Conservation (phyloP, 2,329 filamentous ascomycete species). For the Claviceps quebecensis region DNA sequence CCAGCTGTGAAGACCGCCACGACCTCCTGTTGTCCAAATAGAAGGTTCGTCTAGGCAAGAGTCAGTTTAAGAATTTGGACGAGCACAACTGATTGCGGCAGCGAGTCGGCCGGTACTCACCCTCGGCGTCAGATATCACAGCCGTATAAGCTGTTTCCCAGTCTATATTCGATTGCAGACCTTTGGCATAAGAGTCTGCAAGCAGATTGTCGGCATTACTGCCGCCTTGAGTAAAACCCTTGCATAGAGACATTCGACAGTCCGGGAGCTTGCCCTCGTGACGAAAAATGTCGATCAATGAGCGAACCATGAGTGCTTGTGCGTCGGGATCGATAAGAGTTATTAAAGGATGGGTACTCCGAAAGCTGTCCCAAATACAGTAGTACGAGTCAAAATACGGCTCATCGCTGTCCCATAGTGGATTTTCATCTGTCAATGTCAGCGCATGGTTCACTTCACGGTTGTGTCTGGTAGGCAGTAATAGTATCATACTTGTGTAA, state of each 20-base stretch:
- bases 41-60: slow-evolving; percentile 27
- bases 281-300: slow-evolving; percentile 57
- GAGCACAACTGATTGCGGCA: slow-evolving; percentile 11
- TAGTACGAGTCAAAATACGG: slow-evolving; percentile 60
- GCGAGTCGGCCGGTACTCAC: slow-evolving; percentile 11
- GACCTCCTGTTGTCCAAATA: slow-evolving; percentile 55
- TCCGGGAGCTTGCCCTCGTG: slow-evolving; percentile 58
- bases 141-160: slow-evolving; percentile 62
- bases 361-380: slow-evolving; percentile 62
- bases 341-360: slow-evolving; percentile 56
- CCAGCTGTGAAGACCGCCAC: slow-evolving; percentile 60
- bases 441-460: not conserved
- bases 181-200: slow-evolving; percentile 58
- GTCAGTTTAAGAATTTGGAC: slow-evolving; percentile 1
- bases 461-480: rapidly evolving
- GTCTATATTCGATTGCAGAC: slow-evolving; percentile 46
- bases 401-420: slow-evolving; percentile 53
- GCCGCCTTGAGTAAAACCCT: slow-evolving; percentile 63
- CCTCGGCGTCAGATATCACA: slow-evolving; percentile 57
- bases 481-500: slow-evolving; percentile 39
- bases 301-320: slow-evolving; percentile 55
- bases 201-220: slow-evolving; percentile 63
- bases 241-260: slow-evolving; percentile 64
- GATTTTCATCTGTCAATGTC: slow-evolving; percentile 45
- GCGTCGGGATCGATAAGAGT: slow-evolving; percentile 55